A percentile compares a stretch with the other conserved stretches of the same genome.
These are phyloP conservation scores for Talaromyces atroroseus DNA, from an alignment of 2,329 filamentous ascomycete species.

Conservation along the genomic window DNA sequence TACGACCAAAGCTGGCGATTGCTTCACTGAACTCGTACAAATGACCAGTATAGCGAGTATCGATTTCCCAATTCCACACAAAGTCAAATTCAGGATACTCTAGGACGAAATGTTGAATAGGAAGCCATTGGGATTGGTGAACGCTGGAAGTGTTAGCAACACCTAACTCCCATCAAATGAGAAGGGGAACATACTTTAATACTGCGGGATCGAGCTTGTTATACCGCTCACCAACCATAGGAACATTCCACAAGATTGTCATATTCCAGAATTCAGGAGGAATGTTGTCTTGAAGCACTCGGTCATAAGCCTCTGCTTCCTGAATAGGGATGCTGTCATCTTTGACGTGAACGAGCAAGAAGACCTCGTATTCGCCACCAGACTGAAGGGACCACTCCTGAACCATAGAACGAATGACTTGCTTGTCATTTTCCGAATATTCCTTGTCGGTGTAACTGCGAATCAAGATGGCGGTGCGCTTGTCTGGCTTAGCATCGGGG, in stretches of 20 bases:
- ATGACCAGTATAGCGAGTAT: slow-evolving; percentile 60
- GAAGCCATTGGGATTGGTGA: slow-evolving; percentile 19
- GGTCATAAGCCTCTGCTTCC: background rate
- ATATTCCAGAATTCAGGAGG: slow-evolving; percentile 33
- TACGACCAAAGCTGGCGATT: slow-evolving; percentile 50
- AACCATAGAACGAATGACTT: slow-evolving; percentile 78
- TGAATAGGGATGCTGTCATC: slow-evolving; percentile 60
- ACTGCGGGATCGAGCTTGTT: slow-evolving; percentile 13
- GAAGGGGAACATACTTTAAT: slow-evolving; percentile 8
- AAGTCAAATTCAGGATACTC: slow-evolving; percentile 60
- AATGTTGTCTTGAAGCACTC: slow-evolving; percentile 11
- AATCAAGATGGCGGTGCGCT: slow-evolving; percentile 69
- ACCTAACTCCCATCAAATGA: background rate
- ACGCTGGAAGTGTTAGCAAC: slow-evolving; percentile 10
- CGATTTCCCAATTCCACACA: slow-evolving; percentile 69
- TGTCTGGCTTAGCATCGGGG: slow-evolving; percentile 26
- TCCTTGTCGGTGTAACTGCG: slow-evolving; percentile 75
- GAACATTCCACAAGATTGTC: slow-evolving; percentile 27
- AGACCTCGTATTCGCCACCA: slow-evolving; percentile 70
- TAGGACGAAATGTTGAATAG: slow-evolving; percentile 60
- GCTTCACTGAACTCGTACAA: slow-evolving; percentile 68
- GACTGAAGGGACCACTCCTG: slow-evolving; percentile 68
- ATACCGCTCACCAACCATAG: slow-evolving; percentile 17
- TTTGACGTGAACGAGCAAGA: slow-evolving; percentile 73
- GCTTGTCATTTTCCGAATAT: slow-evolving; percentile 73